Percentiles rank a stretch among this genome's conserved stretches.
These are phyloP conservation scores for Penicillium concentricum DNA, from an alignment of 2,329 filamentous ascomycete genomes.

Conservation along the genomic window DNA sequence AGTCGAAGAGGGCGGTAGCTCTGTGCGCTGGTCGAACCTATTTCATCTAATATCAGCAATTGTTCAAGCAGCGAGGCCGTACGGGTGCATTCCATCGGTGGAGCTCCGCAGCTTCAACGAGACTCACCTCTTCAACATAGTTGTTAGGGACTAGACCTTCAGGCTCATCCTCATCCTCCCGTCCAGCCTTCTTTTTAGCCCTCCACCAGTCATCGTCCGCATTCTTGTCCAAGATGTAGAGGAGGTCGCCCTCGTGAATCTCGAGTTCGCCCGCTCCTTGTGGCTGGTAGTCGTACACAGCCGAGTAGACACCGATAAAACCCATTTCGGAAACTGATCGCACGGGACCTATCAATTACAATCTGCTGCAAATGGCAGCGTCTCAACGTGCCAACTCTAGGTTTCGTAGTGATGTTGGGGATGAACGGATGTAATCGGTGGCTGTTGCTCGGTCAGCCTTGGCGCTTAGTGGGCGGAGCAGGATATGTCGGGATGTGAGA, in stretches of 20 bases:
- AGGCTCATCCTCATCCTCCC: slow-evolving; percentile 85
- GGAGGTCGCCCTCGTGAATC: slow-evolving; percentile 79
- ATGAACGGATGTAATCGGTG: slow-evolving; percentile 13
- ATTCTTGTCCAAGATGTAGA: slow-evolving; percentile 85
- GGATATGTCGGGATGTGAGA: not conserved
- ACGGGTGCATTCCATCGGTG: not conserved
- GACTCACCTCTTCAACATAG: slow-evolving; percentile 84
- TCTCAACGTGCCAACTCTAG: slow-evolving; percentile 9
- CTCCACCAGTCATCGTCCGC: slow-evolving; percentile 88
- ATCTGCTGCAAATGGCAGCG: slow-evolving; percentile 13
- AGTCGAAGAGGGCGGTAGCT: slow-evolving; percentile 96
- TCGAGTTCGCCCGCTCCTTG: slow-evolving; percentile 82
- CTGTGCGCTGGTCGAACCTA: slow-evolving; percentile 65
- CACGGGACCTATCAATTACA: slow-evolving; percentile 1
- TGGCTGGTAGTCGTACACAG: slow-evolving; percentile 88
- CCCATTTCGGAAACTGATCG: slow-evolving; percentile 61
- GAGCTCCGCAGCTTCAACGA: not conserved
- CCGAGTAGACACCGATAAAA: slow-evolving; percentile 87
- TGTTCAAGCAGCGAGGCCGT: not conserved
- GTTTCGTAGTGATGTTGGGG: slow-evolving; percentile 12
- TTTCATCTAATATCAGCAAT: slow-evolving; percentile 9
- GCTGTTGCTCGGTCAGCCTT: slow-evolving; percentile 24
- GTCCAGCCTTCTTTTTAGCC: slow-evolving; percentile 83
- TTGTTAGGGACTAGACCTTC: slow-evolving; percentile 89
- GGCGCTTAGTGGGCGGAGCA: slow-evolving; percentile 17